Conservation (phyloP, 306 rosid genomes). For the Cicer bijugum region DNA sequence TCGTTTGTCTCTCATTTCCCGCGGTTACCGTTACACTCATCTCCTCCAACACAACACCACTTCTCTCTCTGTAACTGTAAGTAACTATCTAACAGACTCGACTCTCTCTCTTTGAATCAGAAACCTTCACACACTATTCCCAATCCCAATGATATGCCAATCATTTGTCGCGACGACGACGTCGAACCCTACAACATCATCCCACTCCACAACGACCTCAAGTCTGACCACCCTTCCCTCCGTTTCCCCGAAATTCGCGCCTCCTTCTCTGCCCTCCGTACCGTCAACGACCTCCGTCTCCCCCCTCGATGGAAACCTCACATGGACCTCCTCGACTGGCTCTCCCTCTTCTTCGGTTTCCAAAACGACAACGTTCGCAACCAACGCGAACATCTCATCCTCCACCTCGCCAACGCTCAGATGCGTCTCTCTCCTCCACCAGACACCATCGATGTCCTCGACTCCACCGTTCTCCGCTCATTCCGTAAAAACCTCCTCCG, state of each 20-base stretch:
- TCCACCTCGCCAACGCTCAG: slow-evolving; percentile 90
- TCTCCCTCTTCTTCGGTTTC: slow-evolving; percentile 78
- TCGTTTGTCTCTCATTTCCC: not conserved
- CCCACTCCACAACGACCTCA: slow-evolving; percentile 66
- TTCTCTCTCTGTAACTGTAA: not conserved
- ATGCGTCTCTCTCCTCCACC: slow-evolving; percentile 84
- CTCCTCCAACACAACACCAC: not conserved
- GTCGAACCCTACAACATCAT: slow-evolving; percentile 71
- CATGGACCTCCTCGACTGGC: slow-evolving; percentile 94
- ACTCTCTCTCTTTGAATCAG: not conserved
- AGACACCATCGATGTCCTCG: slow-evolving; percentile 68
- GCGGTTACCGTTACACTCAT: slow-evolving; percentile 35
- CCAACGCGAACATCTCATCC: slow-evolving; percentile 88
- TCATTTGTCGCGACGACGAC: slow-evolving; percentile 18
- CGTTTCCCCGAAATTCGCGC: slow-evolving; percentile 89
- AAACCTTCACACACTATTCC: not conserved
- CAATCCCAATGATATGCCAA: slow-evolving; percentile 38
- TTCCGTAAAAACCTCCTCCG: slow-evolving; percentile 68
- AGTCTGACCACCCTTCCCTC: slow-evolving; percentile 84
- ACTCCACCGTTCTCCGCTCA: slow-evolving; percentile 58
- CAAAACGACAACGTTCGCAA: slow-evolving; percentile 81
- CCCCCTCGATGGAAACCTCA: slow-evolving; percentile 75
- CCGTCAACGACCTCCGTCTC: slow-evolving; percentile 60
- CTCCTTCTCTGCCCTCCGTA: slow-evolving; percentile 58
- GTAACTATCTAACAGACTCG: not conserved